These are phyloP conservation scores for Fragilariopsis cylindrus DNA, from an alignment of 108 stramenopile species.

Conservation along the genomic window DNA sequence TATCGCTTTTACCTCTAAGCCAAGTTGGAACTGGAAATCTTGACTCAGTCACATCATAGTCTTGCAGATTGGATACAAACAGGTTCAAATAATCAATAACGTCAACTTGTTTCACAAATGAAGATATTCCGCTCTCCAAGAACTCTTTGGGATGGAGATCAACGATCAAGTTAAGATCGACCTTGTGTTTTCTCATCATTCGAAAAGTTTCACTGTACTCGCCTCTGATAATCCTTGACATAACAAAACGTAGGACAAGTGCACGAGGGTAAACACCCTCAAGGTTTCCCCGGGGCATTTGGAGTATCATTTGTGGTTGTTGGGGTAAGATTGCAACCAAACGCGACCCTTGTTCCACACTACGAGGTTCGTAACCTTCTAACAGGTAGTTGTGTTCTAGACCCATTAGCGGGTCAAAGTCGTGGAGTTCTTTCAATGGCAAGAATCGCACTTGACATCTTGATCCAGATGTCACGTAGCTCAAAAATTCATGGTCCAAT, in stretches of 20 bases:
- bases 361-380: conserved; percentile 85
- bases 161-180: conserved; percentile 84
- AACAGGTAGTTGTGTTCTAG: conserved; percentile 64
- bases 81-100: conserved; percentile 84
- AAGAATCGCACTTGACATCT: conserved; percentile 70
- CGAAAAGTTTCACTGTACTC: conserved; percentile 62
- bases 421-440: conserved; percentile 47
- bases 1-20: conserved; percentile 21
- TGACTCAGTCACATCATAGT: conserved; percentile 62
- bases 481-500: conserved; percentile 60
- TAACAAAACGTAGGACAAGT: conserved; percentile 70
- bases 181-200: conserved; percentile 83
- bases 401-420: conserved; percentile 83
- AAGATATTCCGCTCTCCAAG: conserved; percentile 55
- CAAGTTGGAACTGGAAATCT: conserved; percentile 79
- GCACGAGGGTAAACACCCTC: conserved; percentile 84
- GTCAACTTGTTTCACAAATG: conserved; percentile 56
- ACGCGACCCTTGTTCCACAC: conserved; percentile 75
- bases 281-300: conserved; percentile 86
- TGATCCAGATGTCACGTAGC: conserved; percentile 69
- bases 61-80: conserved; percentile 74
- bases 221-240: conserved; percentile 52
- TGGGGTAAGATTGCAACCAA: conserved; percentile 69
- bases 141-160: conserved; percentile 69
- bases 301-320: conserved; percentile 68